Evolutionary conservation across 306 rosid species (phyloP).

Genomic region (Ziziphus jujuba): DNA sequence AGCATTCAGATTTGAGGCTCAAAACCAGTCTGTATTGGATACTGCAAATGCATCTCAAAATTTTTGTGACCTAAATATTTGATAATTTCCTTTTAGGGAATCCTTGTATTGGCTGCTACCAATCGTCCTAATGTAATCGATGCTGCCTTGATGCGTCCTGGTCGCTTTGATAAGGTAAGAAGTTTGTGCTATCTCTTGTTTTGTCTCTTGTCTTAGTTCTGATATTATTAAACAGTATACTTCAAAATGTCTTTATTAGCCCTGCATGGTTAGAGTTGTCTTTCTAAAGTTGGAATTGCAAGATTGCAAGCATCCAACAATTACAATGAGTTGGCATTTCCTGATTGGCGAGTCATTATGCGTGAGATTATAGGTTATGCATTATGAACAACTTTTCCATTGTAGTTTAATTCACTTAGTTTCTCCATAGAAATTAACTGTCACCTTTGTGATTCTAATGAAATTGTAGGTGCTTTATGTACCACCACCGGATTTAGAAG

Average conservation of each 20-base stretch:
- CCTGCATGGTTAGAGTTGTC: background rate
- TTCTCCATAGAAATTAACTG: too few species aligned
- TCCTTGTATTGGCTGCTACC: conserved; percentile 93
- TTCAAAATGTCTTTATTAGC: background rate
- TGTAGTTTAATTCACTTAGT: background rate
- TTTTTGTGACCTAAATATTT: conserved; percentile 1
- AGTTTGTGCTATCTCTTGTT: conserved; percentile 1
- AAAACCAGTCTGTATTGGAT: conserved; percentile 14
- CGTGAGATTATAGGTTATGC: background rate
- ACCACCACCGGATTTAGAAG: conserved; percentile 89
- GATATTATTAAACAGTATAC: background rate
- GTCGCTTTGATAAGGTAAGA: conserved; percentile 82
- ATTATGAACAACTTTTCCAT: background rate
- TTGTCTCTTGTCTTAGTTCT: background rate
- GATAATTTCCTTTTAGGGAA: conserved; percentile 52
- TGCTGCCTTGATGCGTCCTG: conserved; percentile 92
- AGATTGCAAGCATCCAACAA: background rate
- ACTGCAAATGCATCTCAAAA: conserved; percentile 14
- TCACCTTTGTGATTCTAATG: conserved; percentile 8
- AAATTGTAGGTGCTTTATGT: conserved; percentile 75
- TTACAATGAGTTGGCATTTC: background rate
- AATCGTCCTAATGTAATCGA: conserved; percentile 92
- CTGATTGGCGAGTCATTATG: background rate
- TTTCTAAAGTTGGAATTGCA: background rate
- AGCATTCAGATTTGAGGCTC: conserved; percentile 5